Evolutionary conservation across 306 rosid species (phyloP).

Genomic region (Dryas octopetala): DNA sequence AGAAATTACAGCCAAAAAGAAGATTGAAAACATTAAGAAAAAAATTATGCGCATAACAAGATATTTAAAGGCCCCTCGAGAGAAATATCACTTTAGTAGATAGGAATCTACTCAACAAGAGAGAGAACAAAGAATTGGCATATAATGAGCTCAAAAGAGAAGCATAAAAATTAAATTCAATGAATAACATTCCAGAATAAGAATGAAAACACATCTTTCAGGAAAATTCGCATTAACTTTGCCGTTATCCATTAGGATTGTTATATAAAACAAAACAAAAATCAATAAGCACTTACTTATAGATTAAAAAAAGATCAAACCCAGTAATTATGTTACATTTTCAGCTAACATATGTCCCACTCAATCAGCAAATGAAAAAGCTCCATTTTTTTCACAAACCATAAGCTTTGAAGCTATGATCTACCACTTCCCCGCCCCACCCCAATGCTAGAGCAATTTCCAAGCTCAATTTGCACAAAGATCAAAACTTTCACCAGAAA

Average conservation of each 20-base stretch:
- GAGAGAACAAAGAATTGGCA: constrained; percentile 32
- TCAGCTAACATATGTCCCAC: constrained; percentile 24
- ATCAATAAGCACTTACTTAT: constrained; percentile 1
- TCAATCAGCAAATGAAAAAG: constrained; percentile 15
- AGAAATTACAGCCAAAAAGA: constrained; percentile 3
- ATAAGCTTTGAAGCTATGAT: neutral
- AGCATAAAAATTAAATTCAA: constrained; percentile 34
- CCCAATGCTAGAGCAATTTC: neutral
- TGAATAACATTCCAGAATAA: constrained; percentile 24
- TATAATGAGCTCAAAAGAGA: constrained; percentile 30
- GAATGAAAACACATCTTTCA: constrained; percentile 21
- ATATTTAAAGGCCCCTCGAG: neutral
- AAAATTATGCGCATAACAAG: neutral
- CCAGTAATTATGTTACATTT: constrained; percentile 17
- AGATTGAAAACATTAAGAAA: neutral
- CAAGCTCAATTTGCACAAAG: constrained; percentile 11
- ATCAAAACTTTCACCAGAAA: neutral
- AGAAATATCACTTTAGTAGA: constrained; percentile 16
- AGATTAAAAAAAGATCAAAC: constrained; percentile 8
- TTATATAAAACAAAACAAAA: constrained; percentile 21
- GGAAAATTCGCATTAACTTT: constrained; percentile 26
- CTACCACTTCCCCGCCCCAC: neutral
- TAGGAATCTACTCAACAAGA: constrained; percentile 14
- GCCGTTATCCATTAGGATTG: constrained; percentile 33
- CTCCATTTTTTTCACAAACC: neutral